Evolutionary conservation across 2,329 filamentous ascomycete species (phyloP).

Genomic region (Aspergillus sp.): DNA sequence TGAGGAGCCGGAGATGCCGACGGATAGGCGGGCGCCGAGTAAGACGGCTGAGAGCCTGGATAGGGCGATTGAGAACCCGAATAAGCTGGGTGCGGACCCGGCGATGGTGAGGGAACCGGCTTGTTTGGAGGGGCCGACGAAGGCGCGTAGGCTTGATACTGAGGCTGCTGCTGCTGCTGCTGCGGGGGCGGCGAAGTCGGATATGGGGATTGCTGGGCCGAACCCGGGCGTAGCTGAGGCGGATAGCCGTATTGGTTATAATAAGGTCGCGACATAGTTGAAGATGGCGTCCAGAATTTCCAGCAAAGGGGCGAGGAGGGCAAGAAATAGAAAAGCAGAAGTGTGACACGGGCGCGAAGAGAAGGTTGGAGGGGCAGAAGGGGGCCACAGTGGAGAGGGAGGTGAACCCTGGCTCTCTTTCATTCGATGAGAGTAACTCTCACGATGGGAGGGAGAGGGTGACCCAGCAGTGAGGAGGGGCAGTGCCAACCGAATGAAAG

Average conservation of each 20-base stretch:
- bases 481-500: conserved; percentile 6
- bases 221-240: conserved; percentile 34
- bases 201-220: conserved; percentile 37
- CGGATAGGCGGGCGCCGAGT: neutral
- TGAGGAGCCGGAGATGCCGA: conserved; percentile 30
- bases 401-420: neutral
- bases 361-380: conserved; percentile 5
- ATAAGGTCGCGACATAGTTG: conserved; percentile 41
- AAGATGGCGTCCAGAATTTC: conserved; percentile 16
- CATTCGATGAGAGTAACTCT: conserved; percentile 16
- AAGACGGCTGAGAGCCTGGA: conserved; percentile 25
- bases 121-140: conserved; percentile 33
- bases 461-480: conserved; percentile 12
- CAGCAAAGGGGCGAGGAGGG: conserved; percentile 6
- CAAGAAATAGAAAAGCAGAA: conserved; percentile 8
- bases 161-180: conserved; percentile 38
- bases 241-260: conserved; percentile 37
- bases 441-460: conserved; percentile 9
- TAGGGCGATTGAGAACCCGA: conserved; percentile 18
- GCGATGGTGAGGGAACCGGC: conserved; percentile 33
- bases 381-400: conserved; percentile 8
- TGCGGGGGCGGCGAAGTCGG: conserved; percentile 34
- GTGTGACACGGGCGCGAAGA: neutral
- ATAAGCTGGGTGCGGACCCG: conserved; percentile 8
- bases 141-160: conserved; percentile 40